phyloP scores from a whole-genome alignment of 78 protist species.

The Speleostelium caveatum region DNA sequence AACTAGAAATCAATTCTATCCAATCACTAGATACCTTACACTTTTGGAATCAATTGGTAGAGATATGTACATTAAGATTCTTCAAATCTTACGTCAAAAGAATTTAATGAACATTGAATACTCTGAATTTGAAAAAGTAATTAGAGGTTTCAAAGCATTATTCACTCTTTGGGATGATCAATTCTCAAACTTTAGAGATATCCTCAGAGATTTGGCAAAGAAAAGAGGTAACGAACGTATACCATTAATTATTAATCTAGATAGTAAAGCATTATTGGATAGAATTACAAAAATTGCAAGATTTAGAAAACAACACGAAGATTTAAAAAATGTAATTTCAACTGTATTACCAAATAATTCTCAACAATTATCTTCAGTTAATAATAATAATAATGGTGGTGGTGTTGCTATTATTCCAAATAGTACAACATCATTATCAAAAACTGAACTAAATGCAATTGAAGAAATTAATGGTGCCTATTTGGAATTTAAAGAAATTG shows the following conservation, averaged over 20 bases:
- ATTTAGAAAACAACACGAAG: slow-evolving; percentile 87
- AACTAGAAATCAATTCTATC: slow-evolving; percentile 54
- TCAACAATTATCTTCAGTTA: background rate
- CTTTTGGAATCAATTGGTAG: slow-evolving; percentile 82
- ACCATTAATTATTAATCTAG: slow-evolving; percentile 35
- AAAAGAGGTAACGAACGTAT: slow-evolving; percentile 34
- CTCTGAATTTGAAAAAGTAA: slow-evolving; percentile 66
- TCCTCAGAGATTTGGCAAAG: slow-evolving; percentile 66
- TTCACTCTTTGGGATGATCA: slow-evolving; percentile 82
- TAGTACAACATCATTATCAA: background rate
- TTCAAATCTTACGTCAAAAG: slow-evolving; percentile 42
- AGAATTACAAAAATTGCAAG: slow-evolving; percentile 50
- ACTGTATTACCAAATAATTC: slow-evolving; percentile 38
- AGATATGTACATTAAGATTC: slow-evolving; percentile 75
- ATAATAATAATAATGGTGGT: no score
- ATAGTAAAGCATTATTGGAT: slow-evolving; percentile 33
- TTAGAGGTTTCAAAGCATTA: slow-evolving; percentile 11
- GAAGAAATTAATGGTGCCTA: slow-evolving; percentile 82
- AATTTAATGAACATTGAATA: slow-evolving; percentile 60
- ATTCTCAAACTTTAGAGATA: slow-evolving; percentile 37
- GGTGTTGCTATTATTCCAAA: no score
- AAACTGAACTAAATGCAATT: slow-evolving; percentile 64
- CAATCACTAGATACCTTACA: slow-evolving; percentile 61
- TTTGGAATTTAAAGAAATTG: slow-evolving; percentile 69
- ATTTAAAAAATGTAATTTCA: slow-evolving; percentile 67